Evolutionary conservation across 1,284 basidiomycete genomes (phyloP), one percentile per base, ranked within the genome.

Genomic region (Sanghuangporus sanghuang): DNA sequence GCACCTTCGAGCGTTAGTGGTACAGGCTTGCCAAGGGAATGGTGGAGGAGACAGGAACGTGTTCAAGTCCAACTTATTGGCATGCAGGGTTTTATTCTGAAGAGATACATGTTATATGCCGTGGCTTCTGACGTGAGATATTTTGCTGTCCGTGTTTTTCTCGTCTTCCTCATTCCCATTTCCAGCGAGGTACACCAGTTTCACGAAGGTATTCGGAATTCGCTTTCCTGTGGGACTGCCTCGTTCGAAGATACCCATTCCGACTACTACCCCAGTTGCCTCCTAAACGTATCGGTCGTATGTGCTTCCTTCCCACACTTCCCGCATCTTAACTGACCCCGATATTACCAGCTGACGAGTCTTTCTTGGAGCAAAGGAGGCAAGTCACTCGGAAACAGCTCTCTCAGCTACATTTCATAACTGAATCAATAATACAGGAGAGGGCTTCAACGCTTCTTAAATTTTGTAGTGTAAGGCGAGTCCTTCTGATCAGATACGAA

Each of bases 281-380:
- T 8, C 95, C 95, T 0, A 98, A 98, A 74, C 85, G 93, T 53
- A 81, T 97, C 66, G 91, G 92, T 73, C 87, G 93, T 92, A 72
- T 78, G 89, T 82, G 23, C 68, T 35, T 59, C 61, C 58, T 16
- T 57, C 39, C 9, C 38, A 46, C 67, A 57, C 36, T 49, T 32
- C 32, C 8, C n/a, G 9, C 59, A 50, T 63, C 39, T 52, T 50
- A 8, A 7, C 36, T 18, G 6, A 53, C 49, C 66, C 11, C 67
- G 60, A 9, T 59, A 57, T 42, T 53, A 63, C 49, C 70, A 90
- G 91, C 92, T 56, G 95, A 96, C 71, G 90, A 92, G 56, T 80
- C 83, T 49, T 98, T 98, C 71, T 76, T 97, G 53, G 95, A 97
- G 71, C 90, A 95, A 71, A 82, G 95, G 76, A 83, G 93, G 86